These are phyloP conservation scores for Blastosporella zonata DNA, from an alignment of 1,284 basidiomycete species.

Conservation along the genomic window DNA sequence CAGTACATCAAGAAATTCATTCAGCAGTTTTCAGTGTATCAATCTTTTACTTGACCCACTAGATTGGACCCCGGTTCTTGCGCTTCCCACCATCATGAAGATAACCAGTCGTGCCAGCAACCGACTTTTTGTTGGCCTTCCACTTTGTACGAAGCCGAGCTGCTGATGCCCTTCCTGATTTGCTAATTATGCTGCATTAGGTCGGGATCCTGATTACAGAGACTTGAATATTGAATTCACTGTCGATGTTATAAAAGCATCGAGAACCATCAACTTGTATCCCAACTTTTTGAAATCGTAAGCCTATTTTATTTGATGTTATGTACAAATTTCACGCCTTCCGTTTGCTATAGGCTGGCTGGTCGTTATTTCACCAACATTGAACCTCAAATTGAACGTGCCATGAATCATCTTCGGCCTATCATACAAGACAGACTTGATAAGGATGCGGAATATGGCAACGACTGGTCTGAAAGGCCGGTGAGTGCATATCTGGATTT, in stretches of 20 bases:
- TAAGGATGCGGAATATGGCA: conserved; percentile 33
- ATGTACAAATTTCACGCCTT: background rate
- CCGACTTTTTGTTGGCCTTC: conserved; percentile 38
- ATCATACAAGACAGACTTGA: conserved; percentile 37
- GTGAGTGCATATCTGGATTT: conserved; percentile 20
- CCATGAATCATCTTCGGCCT: conserved; percentile 31
- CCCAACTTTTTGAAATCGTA: conserved; percentile 41
- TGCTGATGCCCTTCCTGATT: background rate
- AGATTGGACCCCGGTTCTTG: conserved; percentile 39
- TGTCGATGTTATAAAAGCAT: conserved; percentile 28
- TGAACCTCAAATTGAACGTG: conserved; percentile 42
- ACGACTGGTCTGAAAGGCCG: conserved; percentile 35
- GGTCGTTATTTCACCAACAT: conserved; percentile 26
- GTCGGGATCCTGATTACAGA: conserved; percentile 37
- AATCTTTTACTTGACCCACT: background rate
- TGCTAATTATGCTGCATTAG: conserved; percentile 23
- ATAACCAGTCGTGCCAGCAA: conserved; percentile 33
- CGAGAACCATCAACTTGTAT: conserved; percentile 28
- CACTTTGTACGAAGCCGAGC: conserved; percentile 28
- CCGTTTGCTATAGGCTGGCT: conserved; percentile 11
- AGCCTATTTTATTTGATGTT: conserved; percentile 5
- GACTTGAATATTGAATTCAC: conserved; percentile 34
- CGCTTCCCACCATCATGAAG: conserved; percentile 29
- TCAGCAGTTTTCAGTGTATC: too few relatives aligned
- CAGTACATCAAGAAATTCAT: background rate